A percentile compares a stretch with the other conserved stretches of the same genome.
These are phyloP conservation scores for Eucalyptus marginata DNA, from an alignment of 345 rosid species.

Conservation along the genomic window DNA sequence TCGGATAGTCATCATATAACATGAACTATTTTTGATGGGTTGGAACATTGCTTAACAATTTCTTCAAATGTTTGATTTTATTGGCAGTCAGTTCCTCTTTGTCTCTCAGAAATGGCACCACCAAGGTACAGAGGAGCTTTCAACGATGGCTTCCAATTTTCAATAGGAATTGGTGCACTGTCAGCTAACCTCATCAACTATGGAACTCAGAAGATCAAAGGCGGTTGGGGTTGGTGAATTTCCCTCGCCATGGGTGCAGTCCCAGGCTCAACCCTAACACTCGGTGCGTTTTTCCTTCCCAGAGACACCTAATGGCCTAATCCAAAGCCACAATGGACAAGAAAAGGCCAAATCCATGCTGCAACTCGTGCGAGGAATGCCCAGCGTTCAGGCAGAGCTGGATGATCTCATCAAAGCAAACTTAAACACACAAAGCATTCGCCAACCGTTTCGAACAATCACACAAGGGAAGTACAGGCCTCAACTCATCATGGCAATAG, in stretches of 20 bases:
- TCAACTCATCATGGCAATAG: conserved; percentile 58
- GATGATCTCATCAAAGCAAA: conserved; percentile 49
- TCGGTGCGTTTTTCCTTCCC: conserved; percentile 54
- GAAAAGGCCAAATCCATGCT: conserved; percentile 34
- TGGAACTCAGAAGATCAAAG: conserved; percentile 46
- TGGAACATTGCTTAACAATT: not conserved
- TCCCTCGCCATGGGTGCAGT: conserved; percentile 62
- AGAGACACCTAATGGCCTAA: conserved; percentile 60
- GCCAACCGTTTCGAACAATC: conserved; percentile 28
- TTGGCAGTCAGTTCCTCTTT: conserved; percentile 59
- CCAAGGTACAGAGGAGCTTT: conserved; percentile 62
- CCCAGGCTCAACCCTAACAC: conserved; percentile 45
- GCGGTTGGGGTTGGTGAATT: conserved; percentile 65
- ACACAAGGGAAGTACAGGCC: conserved; percentile 38
- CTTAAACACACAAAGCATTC: conserved; percentile 4
- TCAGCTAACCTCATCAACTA: conserved; percentile 46
- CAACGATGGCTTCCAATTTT: conserved; percentile 58
- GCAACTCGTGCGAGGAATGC: conserved; percentile 42
- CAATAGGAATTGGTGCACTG: conserved; percentile 47
- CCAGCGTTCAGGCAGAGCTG: conserved; percentile 37
- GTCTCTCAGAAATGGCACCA: conserved; percentile 79
- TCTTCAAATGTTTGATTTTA: not conserved
- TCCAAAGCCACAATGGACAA: conserved; percentile 11
- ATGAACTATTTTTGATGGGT: not conserved
- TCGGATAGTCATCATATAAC: conserved; percentile 24